Evolutionary conservation across 2,329 filamentous ascomycete genomes (phyloP).

Genomic region (Cadophora gregata): DNA sequence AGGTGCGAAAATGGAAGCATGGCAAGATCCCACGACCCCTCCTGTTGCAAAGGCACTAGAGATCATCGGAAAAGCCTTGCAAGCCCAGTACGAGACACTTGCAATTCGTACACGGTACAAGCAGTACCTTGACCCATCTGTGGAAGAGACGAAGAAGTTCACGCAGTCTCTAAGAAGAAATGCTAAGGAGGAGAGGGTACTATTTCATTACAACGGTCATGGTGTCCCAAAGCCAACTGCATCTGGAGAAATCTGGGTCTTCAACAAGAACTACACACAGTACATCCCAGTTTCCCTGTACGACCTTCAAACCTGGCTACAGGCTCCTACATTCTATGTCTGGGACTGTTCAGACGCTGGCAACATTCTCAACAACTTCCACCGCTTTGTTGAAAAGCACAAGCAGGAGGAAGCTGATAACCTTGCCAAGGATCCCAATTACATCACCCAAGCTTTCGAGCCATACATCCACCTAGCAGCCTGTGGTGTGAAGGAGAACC

Average conservation of each 20-base stretch:
- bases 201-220: slow-evolving; percentile 99
- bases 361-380: slow-evolving; percentile 94
- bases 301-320: slow-evolving; percentile 94
- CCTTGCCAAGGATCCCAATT: slow-evolving; percentile 77
- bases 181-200: slow-evolving; percentile 91
- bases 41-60: slow-evolving; percentile 86
- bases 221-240: slow-evolving; percentile 94
- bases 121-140: slow-evolving; percentile 93
- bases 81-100: slow-evolving; percentile 94
- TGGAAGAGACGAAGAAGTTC: slow-evolving; percentile 97
- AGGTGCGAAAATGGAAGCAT: slow-evolving; percentile 92
- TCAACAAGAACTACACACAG: slow-evolving; percentile 98
- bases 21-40: slow-evolving; percentile 88
- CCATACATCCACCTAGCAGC: slow-evolving; percentile 89
- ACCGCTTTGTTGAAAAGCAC: slow-evolving; percentile 93
- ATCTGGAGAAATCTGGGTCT: slow-evolving; percentile 98
- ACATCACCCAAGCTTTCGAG: slow-evolving; percentile 74
- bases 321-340: slow-evolving; percentile 93
- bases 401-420: slow-evolving; percentile 85
- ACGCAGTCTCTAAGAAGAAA: slow-evolving; percentile 88
- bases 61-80: slow-evolving; percentile 94
- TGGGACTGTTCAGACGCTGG: slow-evolving; percentile 98
- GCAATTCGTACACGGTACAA: slow-evolving; percentile 97
- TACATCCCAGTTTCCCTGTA: slow-evolving; percentile 97
- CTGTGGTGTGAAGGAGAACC: slow-evolving; percentile 86